Evolutionary conservation across 1,139 yeast genomes (phyloP).

Genomic region (Suhomyces anneliseae): DNA sequence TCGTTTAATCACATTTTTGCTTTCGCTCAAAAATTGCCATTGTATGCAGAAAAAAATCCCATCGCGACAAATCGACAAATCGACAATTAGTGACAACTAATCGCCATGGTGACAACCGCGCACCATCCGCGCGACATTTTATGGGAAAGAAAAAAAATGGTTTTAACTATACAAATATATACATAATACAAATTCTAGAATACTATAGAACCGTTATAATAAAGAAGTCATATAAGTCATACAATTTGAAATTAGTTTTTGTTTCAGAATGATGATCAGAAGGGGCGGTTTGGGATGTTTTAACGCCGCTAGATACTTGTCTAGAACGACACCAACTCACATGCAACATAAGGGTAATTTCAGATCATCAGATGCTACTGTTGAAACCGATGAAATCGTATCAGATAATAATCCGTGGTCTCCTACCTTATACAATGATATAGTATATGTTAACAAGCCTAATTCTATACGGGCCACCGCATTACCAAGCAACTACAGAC

Average conservation of each 20-base stretch:
- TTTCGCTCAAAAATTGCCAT: background rate
- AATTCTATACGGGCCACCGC: conserved; percentile 21
- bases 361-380: conserved; percentile 30
- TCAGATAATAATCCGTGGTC: conserved; percentile 52
- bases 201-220: background rate
- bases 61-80: background rate
- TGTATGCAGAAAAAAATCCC: background rate
- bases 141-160: no score
- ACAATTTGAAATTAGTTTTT: no score
- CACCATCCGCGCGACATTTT: background rate
- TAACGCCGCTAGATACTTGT: background rate
- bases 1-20: background rate
- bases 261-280: no score
- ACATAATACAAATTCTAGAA: background rate
- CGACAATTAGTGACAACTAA: no score
- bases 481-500: conserved; percentile 44
- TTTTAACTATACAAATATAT: no score
- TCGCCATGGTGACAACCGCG: background rate
- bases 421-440: conserved; percentile 43
- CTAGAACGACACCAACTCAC: background rate
- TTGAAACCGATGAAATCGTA: conserved; percentile 44
- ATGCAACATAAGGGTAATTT: conserved; percentile 10
- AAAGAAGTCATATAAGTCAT: no score
- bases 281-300: no score
- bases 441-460: conserved; percentile 30